Evolutionary conservation across 495 filamentous ascomycete genomes (phyloP), one percentile per base, ranked within the genome.

Genomic region (Penicillium canescens): DNA sequence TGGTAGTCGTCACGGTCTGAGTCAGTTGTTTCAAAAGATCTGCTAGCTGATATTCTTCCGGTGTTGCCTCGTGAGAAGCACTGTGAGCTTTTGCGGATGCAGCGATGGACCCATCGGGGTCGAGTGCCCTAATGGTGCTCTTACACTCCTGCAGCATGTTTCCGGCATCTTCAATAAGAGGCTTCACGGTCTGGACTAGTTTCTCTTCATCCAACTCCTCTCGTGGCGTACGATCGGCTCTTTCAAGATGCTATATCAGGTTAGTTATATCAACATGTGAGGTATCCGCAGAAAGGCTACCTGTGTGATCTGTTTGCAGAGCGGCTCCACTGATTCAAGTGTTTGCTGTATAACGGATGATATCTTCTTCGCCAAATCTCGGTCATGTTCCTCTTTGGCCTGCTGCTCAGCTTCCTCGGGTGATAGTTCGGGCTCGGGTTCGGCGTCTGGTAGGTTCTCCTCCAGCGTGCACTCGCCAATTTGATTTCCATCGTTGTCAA

Each of bases 201-300:
- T 87, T 79, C 59, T 96, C 91, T 63, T 97, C 92, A 67, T 97
- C 91, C 14, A 95, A 83, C 59, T 96, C 90, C 7, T 96, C 91
- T 67, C 89, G 86, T n/a, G 89, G 86, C 6, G 87, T 92, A 52
- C 84, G 81, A 55, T 96, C 89, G 35, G 92, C 92, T 50, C 78
- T 77, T 46, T 94, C 89, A 58, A 96, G 84, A 63, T 82, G 79
- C 87, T 94, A 26, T 35, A 14, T 40, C 3, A 35, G 18, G 54
- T 73, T 67, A 59, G 62, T 61, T 45, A 64, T 36, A 20, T 43
- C 40, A 16, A 20, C 37, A 11, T n/a, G 14, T 42, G 3, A 11
- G 34, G 36, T 36, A 20, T 26, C 37, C 44, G 10, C 9, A 12
- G 4, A 16, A 24, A 38, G 24, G 2, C 49, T 82, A 91, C 89